Conservation (phyloP, 148 eudicot species). For the Fallopia convolvulus region DNA sequence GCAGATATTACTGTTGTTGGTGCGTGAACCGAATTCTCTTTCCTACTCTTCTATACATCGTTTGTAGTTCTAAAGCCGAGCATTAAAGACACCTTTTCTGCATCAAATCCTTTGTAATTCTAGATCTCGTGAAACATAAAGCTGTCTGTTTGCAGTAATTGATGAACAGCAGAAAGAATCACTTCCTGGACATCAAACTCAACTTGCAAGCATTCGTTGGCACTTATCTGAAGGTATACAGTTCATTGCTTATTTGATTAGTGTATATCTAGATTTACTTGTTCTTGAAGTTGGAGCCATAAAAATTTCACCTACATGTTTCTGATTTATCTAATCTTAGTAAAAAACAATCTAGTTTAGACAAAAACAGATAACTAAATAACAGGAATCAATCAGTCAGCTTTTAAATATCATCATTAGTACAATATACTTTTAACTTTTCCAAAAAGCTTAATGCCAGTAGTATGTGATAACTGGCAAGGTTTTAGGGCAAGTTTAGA, state of each 20-base stretch:
- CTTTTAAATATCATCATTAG: neutral
- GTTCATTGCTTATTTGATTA: constrained; percentile 4
- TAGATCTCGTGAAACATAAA: neutral
- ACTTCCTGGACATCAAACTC: constrained; percentile 72
- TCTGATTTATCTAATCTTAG: neutral
- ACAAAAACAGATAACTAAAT: neutral
- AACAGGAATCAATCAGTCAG: neutral
- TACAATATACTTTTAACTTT: neutral
- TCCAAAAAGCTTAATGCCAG: too few species aligned
- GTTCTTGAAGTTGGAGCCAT: neutral
- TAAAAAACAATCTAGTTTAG: neutral
- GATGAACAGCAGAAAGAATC: constrained; percentile 68
- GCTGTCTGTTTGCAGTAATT: constrained; percentile 53
- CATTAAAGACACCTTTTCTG: neutral
- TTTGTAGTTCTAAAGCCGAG: neutral
- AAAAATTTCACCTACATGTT: neutral
- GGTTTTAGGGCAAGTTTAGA: too few species aligned
- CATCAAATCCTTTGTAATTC: neutral
- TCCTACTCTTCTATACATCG: neutral
- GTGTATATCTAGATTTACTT: neutral
- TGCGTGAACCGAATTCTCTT: constrained; percentile 22
- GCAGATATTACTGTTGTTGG: constrained; percentile 97
- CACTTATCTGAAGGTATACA: constrained; percentile 77
- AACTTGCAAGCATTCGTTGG: constrained; percentile 74
- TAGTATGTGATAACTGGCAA: too few species aligned